Base-by-base conservation (phyloP, 805 yeast genomes). In the Kodamaea laetipori region DNA sequence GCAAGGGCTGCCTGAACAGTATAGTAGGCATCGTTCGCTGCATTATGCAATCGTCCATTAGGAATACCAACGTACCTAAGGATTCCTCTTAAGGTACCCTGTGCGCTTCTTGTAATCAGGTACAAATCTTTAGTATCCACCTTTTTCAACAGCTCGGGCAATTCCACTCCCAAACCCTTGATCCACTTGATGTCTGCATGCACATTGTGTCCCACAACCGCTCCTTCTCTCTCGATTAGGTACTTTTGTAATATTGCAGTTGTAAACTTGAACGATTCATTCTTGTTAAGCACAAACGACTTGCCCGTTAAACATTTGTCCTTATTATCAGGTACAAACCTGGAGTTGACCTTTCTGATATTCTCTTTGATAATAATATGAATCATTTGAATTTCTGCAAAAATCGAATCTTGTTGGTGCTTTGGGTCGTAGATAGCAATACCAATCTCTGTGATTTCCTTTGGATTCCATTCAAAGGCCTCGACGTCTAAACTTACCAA, bases 11-110 rank as follows among this genome's bases (percentile, higher is more conserved):
- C 64, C 18, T 57, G 42, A 10, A 60, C 41, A 11, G 64, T 58
- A 41, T 55, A 60, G 47, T 60, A 60, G 9, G 64, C 62, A 38
- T 60, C 64, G 46, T 60, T 60, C 37, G 58, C 63, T 1, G 64
- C 64, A 37, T 60, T 60, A 40, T 60, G 64, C 27, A 60, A 54
- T 19, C 51, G 44, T n/a, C 56, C 57, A 24, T 58, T 59, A 7
- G 62, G 59, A 15, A 60, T 51, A 2, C 45, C 53, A 25, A 50
- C 39, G 8, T 44, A 33, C 6, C 59, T 56, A 10, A 60, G 41
- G 13, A 57, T 47, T 2, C 59, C 58, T 4, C 60, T 47, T 3
- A 60, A 48, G 1, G 58, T 50, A 6, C 57, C 60, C 8, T 56
- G 57, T 8, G 41, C 25, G 10, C 39, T 30, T 4, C 58, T 37